Evolutionary conservation across 495 filamentous ascomycete genomes (phyloP), one percentile per base, ranked within the genome.

Genomic region (Trichocladium antarcticum): DNA sequence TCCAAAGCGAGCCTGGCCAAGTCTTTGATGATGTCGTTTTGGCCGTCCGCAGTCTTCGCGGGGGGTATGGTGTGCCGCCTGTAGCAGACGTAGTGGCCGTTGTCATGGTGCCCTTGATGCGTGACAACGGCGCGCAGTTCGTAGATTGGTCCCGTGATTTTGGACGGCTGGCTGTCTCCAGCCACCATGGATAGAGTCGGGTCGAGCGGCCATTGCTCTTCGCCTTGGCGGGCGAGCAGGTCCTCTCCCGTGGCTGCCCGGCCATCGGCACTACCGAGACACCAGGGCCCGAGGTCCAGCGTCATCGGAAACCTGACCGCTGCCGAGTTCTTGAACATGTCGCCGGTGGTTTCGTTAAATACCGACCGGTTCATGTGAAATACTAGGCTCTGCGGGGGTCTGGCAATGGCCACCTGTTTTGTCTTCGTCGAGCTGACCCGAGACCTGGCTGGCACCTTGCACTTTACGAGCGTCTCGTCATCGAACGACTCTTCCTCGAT

Each of bases 81-180:
- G 58, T 92, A 97, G 60, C 86, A 90, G 45, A 95, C 79, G 57
- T 99, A 97, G 67, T 99, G 93, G 0, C 93, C 93, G 53, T 92
- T 95, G 50, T 95, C 87, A 59, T 97, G 93, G 16, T 81, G 74
- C 5, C 92, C 93, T 50, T 83, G 83, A 64, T 99, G 92, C 3
- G 87, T 87, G 19, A 97, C 74, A 2, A 93, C 85, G 6, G 89
- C 87, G 17, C 85, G 81, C 22, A 98, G 69, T 57, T 85, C 77
- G 59, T 94, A 98, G 0, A 77, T 66, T n/a, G 74, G 77, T n/a
- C 71, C 75, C 44, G 36, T 73, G 37, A 64, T 62, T 46, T 45
- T 69, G 1, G 67, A 69, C 3, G 68, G 66, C 11, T 61, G 59
- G 8, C 52, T 54, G 28, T 59, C 59, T 5, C 67, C 72, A 4